Base-by-base conservation (phyloP, 208 protist species). In the Trypanosoma theileri region DNA sequence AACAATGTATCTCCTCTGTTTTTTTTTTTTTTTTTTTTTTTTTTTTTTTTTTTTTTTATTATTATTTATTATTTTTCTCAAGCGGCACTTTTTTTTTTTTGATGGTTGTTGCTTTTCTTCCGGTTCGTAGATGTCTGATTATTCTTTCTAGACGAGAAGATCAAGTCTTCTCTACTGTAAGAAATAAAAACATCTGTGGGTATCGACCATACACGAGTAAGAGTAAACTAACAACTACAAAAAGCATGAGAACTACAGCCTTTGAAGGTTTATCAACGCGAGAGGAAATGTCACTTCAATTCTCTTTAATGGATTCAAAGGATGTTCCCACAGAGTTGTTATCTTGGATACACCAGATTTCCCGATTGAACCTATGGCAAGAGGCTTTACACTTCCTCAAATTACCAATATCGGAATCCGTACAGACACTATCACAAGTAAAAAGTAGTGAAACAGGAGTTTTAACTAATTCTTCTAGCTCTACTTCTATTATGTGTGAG, bases 1-100 rank as follows among this genome's bases (percentile, higher is more conserved):
- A 67, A n/a, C 7, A 52, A 44, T 72, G 4, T 52, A 62, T 62
- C 19, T 46, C n/a, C 62, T 13, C 50, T 40, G 4, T 55, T 52
- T 66, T 28, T 66, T 55, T 66, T 69, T 48, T 45, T 45, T 45
- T 45, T 45, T 45, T 12, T 72, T 19, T 78, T 21, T 19, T 42
- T 57, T 59, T 41, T 61, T 64, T 28, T 51, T 48, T 64, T 59
- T 42, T 54, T 72, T 51, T 48, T 65, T 63, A 73, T 52, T 26
- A 9, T 45, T 21, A 9, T 69, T 17, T 45, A 48, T 48, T 52
- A 14, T 56, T 40, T 53, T 67, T 61, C 46, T 56, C 62, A 17
- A 4, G 35, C 45, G 14, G 8, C 14, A 24, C 8, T 48, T 31
- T 66, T 19, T 17, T 66, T 22, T 59, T 13, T 19, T 48, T 3